Percentiles rank a stretch among this genome's conserved stretches.
Evolutionary conservation across 129 eudicot species (phyloP).

Genomic region (Flaveria bidentis): DNA sequence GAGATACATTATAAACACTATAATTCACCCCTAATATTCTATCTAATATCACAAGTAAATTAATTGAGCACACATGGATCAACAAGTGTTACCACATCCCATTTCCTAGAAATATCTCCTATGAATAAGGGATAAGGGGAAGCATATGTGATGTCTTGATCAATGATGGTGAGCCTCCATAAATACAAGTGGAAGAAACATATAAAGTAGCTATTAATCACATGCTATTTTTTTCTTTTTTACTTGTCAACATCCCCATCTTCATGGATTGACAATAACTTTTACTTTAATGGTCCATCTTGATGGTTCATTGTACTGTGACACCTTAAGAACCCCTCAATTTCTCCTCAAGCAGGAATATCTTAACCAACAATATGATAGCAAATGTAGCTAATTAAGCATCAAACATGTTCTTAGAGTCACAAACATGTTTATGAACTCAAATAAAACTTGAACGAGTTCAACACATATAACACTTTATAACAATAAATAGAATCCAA

Average conservation of each 20-base stretch:
- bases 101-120: conserved; percentile 21
- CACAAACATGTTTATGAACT: neutral
- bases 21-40: neutral
- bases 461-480: neutral
- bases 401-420: neutral
- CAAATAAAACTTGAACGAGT: neutral
- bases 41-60: neutral
- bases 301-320: conserved; percentile 22
- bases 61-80: neutral
- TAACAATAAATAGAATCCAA: neutral
- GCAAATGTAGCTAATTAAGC: neutral
- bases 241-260: conserved; percentile 49
- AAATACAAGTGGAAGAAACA: conserved; percentile 29
- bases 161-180: conserved; percentile 38
- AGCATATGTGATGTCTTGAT: conserved; percentile 40
- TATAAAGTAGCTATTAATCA: conserved; percentile 36
- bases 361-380: neutral
- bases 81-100: conserved; percentile 21
- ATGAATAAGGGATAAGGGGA: conserved; percentile 35
- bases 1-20: neutral
- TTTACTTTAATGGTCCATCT: conserved; percentile 32
- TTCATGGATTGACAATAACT: conserved; percentile 28
- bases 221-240: conserved; percentile 33
- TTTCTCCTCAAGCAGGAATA: conserved; percentile 7
- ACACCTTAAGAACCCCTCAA: neutral